Conservation (phyloP, 129 eudicot species). For the Helianthus annuus region HanXRQr2.0-SUNRISE NC_035433.2:138282917-138283416, state of each 20-base stretch:
- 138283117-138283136: neutral
- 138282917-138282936: too few relatives aligned
- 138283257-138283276: neutral
- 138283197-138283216: neutral
- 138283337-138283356: neutral
- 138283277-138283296: neutral
- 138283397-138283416: too few relatives aligned
- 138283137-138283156: neutral
- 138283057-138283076: neutral
- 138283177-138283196: neutral
- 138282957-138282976: too few relatives aligned
- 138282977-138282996: too few relatives aligned
- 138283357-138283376: neutral
- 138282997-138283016: too few relatives aligned
- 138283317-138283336: neutral
- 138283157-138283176: neutral
- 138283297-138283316: neutral
- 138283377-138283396: neutral
- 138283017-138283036: too few relatives aligned
- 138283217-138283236: neutral
- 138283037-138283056: neutral
- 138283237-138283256: neutral
- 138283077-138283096: neutral
- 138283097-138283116: neutral
- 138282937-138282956: too few relatives aligned